phyloP scores from a whole-genome alignment of 768 basidiomycete species.

The Hericium erinaceus region DNA sequence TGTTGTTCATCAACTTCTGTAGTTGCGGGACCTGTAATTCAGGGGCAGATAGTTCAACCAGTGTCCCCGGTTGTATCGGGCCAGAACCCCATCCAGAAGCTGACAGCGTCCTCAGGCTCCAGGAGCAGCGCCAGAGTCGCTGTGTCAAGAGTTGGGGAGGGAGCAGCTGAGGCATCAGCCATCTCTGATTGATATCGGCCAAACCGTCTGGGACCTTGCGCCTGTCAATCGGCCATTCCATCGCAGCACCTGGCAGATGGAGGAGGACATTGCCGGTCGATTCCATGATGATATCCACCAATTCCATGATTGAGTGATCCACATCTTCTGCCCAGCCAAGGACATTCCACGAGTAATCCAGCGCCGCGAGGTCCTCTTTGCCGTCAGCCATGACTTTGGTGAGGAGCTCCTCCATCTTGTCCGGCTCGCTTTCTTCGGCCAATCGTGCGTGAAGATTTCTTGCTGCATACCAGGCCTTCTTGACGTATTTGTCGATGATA shows the following conservation, averaged over 20 bases:
- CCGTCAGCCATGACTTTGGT: neutral
- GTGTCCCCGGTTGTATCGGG: neutral
- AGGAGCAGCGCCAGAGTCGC: constrained; percentile 5
- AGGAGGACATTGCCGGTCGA: neutral
- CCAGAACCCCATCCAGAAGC: neutral
- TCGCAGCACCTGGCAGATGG: neutral
- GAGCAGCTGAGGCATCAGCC: constrained; percentile 6
- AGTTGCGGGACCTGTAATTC: constrained; percentile 1
- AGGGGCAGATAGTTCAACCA: constrained; percentile 2
- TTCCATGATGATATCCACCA: neutral
- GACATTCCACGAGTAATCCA: neutral
- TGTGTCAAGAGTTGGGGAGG: constrained; percentile 3
- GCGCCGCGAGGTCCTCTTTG: neutral
- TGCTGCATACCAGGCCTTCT: constrained; percentile 3
- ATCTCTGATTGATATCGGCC: neutral
- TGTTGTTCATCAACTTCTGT: neutral
- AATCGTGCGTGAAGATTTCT: neutral
- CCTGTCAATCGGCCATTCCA: constrained; percentile 1
- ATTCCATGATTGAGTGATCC: neutral
- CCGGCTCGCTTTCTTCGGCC: constrained; percentile 1
- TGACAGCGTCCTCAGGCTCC: constrained; percentile 1
- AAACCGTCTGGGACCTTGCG: neutral
- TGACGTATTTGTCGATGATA: constrained; percentile 4
- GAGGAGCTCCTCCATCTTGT: constrained; percentile 4
- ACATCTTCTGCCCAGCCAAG: constrained; percentile 4